Base-by-base conservation (phyloP, 164 flowering plant species). In the Nymphaea colorata region DNA sequence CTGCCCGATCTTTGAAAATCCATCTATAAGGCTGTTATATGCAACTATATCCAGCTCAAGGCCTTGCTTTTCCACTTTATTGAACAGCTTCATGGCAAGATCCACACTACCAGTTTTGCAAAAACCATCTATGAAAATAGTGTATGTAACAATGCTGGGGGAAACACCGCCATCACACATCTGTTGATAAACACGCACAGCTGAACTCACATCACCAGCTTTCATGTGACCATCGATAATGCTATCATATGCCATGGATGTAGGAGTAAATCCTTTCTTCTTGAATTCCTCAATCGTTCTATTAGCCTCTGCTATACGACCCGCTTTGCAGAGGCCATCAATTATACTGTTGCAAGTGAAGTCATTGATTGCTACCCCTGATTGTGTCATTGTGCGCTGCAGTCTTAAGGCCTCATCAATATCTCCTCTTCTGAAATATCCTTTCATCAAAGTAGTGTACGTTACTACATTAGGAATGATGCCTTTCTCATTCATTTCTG, bases 161-260 rank as follows among this genome's bases (percentile, higher is more conserved):
- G 77, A 77, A 64, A 88, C 10, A 53, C 91, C 92, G 53, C 55
- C 67, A 60, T 76, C 79, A 51, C 76, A 59, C 94, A 92, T 87
- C 65, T 88, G 85, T 42, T 15, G 66, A 62, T 77, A 85, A 59
- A 77, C 75, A 67, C 73, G 73, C 74, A 82, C 42, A 11, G 96
- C 91, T 69, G 45, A 60, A 14, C 42, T 47, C 65, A 64, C 60
- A 42, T 59, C 18, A 41, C 83, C 89, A 68, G 81, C 88, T 75
- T 84, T 84, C 42, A 86, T 68, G 75, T 80, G 85, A 45, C 98
- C 92, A 76, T 86, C 69, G 4, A 89, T 84, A 36, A 91, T 84
- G 75, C 78, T 75, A 64, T 91, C 87, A 70, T 87, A 89, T 64
- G 86, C 79, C 84, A 80, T 78, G 66, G 80, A 83, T 11, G 15